Conservation (phyloP, 257 asterid genomes). For the Penstemon barbatus region DNA sequence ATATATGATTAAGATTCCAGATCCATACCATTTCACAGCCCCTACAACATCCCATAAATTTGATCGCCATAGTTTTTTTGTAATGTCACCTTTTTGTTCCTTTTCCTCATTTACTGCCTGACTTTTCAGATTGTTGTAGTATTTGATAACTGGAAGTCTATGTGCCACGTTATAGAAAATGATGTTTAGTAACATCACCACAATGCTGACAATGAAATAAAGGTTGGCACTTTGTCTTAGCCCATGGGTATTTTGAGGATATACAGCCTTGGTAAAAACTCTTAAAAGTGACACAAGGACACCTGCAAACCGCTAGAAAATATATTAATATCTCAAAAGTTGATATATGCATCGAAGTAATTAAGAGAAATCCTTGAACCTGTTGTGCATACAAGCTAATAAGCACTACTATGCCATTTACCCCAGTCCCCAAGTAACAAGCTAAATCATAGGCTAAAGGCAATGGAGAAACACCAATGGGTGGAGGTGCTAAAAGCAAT, state of each 20-base stretch:
- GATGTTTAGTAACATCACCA: conserved; percentile 66
- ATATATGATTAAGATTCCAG: conserved; percentile 52
- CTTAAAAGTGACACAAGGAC: conserved; percentile 80
- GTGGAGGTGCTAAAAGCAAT: conserved; percentile 5
- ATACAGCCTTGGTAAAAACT: conserved; percentile 72
- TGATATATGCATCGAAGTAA: not conserved
- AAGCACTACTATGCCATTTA: not conserved
- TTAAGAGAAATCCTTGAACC: not conserved
- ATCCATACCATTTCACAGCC: conserved; percentile 82
- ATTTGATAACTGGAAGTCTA: conserved; percentile 76
- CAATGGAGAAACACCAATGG: conserved; percentile 15
- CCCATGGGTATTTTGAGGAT: conserved; percentile 79
- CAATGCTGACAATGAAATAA: conserved; percentile 75
- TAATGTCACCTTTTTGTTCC: conserved; percentile 65
- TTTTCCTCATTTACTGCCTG: conserved; percentile 66
- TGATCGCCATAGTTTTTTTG: conserved; percentile 64
- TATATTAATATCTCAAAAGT: conserved; percentile 13
- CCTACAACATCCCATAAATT: conserved; percentile 73
- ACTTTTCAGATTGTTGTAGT: conserved; percentile 63
- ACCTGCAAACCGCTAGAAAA: conserved; percentile 49
- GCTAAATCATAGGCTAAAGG: not conserved
- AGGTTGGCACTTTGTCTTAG: conserved; percentile 88
- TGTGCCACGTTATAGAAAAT: conserved; percentile 71
- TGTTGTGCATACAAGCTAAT: conserved; percentile 5
- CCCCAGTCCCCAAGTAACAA: not conserved